phyloP scores from a whole-genome alignment of 2,329 filamentous ascomycete species.

The Nemania sp. region DNA sequence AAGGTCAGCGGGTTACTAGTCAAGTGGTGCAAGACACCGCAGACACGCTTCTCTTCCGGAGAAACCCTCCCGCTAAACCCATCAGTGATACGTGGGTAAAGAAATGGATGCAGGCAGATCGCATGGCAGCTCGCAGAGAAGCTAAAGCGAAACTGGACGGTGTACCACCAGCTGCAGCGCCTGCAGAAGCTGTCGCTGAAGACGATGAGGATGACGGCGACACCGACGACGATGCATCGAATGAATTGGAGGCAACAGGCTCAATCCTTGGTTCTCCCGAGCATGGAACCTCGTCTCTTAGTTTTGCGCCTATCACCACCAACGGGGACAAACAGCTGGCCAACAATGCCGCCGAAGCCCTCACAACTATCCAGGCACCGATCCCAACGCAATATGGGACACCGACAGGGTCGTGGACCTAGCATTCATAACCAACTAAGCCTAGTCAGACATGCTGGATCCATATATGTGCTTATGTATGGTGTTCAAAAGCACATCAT shows the following conservation, averaged over 20 bases:
- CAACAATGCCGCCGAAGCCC: background rate
- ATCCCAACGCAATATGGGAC: background rate
- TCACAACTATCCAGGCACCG: background rate
- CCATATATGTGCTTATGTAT: too few species aligned
- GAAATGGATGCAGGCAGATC: slow-evolving; percentile 13
- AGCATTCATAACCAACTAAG: too few species aligned
- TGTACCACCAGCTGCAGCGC: background rate
- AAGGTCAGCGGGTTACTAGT: slow-evolving; percentile 1
- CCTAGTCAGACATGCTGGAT: too few species aligned
- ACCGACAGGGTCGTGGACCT: background rate
- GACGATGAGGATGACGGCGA: slow-evolving; percentile 9
- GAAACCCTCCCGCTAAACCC: background rate
- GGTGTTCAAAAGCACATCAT: too few species aligned
- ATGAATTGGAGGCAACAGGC: background rate
- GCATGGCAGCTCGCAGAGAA: slow-evolving; percentile 10
- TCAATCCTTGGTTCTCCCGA: background rate
- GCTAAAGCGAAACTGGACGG: background rate
- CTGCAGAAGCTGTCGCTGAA: background rate
- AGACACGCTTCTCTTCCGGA: slow-evolving; percentile 17
- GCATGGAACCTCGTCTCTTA: background rate
- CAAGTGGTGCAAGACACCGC: slow-evolving; percentile 16
- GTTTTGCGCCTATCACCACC: background rate
- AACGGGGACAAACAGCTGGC: background rate
- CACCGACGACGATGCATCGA: slow-evolving; percentile 6
- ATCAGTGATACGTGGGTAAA: slow-evolving; percentile 16